Evolutionary conservation across 257 asterid species (phyloP).

Genomic region (Anisodus acutangulus): DNA sequence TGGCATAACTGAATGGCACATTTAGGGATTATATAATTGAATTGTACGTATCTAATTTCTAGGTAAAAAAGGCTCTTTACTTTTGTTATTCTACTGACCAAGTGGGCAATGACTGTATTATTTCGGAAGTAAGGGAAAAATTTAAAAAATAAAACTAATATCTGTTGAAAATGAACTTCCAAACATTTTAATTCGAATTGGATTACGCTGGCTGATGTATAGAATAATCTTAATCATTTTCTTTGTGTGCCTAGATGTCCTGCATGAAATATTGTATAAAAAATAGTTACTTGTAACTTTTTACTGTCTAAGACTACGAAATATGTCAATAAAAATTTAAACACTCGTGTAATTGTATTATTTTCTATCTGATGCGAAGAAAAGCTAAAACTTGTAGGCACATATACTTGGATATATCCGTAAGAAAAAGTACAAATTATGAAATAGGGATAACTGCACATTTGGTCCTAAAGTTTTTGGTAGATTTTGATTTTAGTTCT

Average conservation of each 20-base stretch:
- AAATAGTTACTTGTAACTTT: too few relatives aligned
- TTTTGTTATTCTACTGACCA: not conserved
- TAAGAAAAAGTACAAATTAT: too few relatives aligned
- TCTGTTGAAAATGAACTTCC: not conserved
- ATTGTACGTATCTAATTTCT: not conserved
- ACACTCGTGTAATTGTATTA: too few relatives aligned
- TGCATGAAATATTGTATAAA: too few relatives aligned
- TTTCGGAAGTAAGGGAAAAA: not conserved
- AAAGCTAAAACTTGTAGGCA: too few relatives aligned
- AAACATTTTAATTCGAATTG: not conserved
- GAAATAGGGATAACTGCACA: too few relatives aligned
- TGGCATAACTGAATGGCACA: not conserved
- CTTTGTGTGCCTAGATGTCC: not conserved
- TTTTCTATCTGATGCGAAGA: too few relatives aligned
- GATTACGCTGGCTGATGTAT: not conserved
- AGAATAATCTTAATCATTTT: constrained; percentile 9
- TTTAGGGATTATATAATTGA: not conserved
- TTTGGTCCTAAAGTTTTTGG: too few relatives aligned
- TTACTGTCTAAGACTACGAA: not conserved
- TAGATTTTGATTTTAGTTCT: too few relatives aligned
- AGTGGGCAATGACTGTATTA: not conserved
- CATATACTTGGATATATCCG: too few relatives aligned
- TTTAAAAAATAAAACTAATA: not conserved
- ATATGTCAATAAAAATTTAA: too few relatives aligned
- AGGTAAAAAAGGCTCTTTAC: not conserved